Evolutionary conservation across 148 eudicot species (phyloP), one percentile per base, ranked within the genome.

Genomic region (Rhododendron simsii): DNA sequence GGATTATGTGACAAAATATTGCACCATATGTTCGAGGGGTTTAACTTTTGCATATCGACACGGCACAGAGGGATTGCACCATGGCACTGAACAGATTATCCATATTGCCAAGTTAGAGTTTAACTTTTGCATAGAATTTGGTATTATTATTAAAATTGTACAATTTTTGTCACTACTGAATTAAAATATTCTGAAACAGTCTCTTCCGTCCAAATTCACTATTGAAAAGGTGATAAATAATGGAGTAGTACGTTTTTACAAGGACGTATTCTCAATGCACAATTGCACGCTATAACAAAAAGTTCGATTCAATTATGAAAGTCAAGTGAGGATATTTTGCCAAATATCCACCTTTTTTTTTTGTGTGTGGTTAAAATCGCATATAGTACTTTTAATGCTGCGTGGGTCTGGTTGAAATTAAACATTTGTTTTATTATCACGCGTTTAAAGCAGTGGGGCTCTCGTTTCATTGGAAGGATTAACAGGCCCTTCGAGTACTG

Each of bases 371-470:
- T 69, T 28, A 37, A 55, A 81, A 37, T 61, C 37, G 21, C 41
- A 41, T 33, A 0, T 41, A 5, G 45, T 41, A 37, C 21, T 85
- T 45, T 30, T 45, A 30, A 18, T 57, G 81, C 44, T 39, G 1
- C 35, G 89, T 90, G 88, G 83, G 82, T 86, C 90, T 82, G 84
- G 87, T 48, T 14, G 18, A 83, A 55, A 55, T 18, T 55, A 73
- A 75, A 74, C 55, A 86, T 83, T 89, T 90, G 81, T 71, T 91
- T 86, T 89, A 69, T 79, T 59, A 84, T 90, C 93, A 91, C 87
- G 91, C 93, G 87, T 83, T 45, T 83, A 91, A 91, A 91, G 92
- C 85, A 26, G 73, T 30, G 81, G 73, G 80, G 84, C 85, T 84
- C 80, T 74, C 79, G 4, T 50, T 35, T 47, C 81, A 81, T 81